Percentiles rank a stretch among this genome's conserved stretches.
Conservation (phyloP, 192 early-diverging fungal species). For the Dissophora globulifera region DNA sequence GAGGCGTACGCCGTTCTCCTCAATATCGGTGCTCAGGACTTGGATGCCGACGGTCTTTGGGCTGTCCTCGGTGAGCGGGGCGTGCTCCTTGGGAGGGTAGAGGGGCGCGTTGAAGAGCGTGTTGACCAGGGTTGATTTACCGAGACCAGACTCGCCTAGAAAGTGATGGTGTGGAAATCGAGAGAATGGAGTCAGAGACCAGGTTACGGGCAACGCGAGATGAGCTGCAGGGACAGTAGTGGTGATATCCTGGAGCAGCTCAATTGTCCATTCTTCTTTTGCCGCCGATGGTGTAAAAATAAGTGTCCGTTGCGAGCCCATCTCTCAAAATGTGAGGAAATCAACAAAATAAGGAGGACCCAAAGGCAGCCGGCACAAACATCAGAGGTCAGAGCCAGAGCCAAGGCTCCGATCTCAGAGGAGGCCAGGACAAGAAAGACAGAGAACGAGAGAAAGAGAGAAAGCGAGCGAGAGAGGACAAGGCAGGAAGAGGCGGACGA, state of each 20-base stretch:
- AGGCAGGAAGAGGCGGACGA: not conserved
- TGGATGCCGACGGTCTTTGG: constrained; percentile 83
- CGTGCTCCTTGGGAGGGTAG: constrained; percentile 85
- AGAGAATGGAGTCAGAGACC: not conserved
- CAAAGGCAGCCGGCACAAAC: not conserved
- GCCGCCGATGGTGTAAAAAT: constrained; percentile 17
- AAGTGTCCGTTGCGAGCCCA: constrained; percentile 24
- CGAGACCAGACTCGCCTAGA: constrained; percentile 91
- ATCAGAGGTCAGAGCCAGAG: not conserved
- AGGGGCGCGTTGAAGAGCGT: constrained; percentile 93
- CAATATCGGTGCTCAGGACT: constrained; percentile 86
- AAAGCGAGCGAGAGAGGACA: constrained; percentile 2
- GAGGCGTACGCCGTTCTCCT: constrained; percentile 95
- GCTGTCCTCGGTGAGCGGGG: constrained; percentile 69
- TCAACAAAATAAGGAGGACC: constrained; percentile 3
- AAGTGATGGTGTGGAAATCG: not conserved
- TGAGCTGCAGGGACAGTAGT: not conserved
- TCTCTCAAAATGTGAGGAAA: constrained; percentile 5
- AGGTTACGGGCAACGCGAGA: not conserved
- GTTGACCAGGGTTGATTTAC: constrained; percentile 98
- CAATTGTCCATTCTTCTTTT: not conserved
- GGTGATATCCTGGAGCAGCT: no score
- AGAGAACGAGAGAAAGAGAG: constrained; percentile 7
- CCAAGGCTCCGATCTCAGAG: no score
- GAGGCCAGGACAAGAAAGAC: constrained; percentile 8